Conservation (phyloP, 768 basidiomycete genomes). For the Hebeloma cylindrosporum region DNA sequence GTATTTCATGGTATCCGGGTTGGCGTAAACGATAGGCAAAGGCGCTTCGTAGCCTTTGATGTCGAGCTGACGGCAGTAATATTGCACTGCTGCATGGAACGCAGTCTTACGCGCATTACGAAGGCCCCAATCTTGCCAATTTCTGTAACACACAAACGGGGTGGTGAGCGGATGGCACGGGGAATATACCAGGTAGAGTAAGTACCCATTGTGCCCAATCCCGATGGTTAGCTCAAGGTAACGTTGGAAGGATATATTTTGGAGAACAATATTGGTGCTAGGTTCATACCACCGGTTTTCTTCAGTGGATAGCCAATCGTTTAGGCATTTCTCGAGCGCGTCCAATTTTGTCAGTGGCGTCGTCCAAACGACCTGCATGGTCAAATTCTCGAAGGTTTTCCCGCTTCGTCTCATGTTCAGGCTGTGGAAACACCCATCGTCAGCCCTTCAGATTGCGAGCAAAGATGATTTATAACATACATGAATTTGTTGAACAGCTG, state of each 20-base stretch:
- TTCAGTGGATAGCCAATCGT: slow-evolving; percentile 76
- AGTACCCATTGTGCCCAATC: slow-evolving; percentile 55
- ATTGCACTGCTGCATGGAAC: slow-evolving; percentile 76
- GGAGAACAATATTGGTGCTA: slow-evolving; percentile 59
- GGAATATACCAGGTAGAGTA: neutral
- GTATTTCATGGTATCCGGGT: slow-evolving; percentile 29
- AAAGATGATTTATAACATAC: slow-evolving; percentile 33
- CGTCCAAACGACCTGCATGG: slow-evolving; percentile 74
- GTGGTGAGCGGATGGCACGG: neutral
- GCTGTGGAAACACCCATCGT: slow-evolving; percentile 31
- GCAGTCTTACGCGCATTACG: slow-evolving; percentile 64
- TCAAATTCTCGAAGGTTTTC: slow-evolving; percentile 68
- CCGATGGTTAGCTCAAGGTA: slow-evolving; percentile 69
- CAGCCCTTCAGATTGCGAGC: neutral
- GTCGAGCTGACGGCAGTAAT: slow-evolving; percentile 68
- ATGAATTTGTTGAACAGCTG: slow-evolving; percentile 76
- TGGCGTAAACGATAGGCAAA: slow-evolving; percentile 55
- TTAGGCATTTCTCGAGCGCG: slow-evolving; percentile 61
- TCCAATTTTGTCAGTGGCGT: slow-evolving; percentile 75
- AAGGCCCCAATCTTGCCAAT: slow-evolving; percentile 57
- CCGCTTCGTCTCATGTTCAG: slow-evolving; percentile 75
- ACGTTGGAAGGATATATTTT: slow-evolving; percentile 64
- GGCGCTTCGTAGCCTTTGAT: slow-evolving; percentile 62
- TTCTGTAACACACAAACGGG: slow-evolving; percentile 16
- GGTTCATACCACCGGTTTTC: slow-evolving; percentile 80